phyloP scores from a whole-genome alignment of 2,329 filamentous ascomycete species.

The Verticillium nubilum region DNA sequence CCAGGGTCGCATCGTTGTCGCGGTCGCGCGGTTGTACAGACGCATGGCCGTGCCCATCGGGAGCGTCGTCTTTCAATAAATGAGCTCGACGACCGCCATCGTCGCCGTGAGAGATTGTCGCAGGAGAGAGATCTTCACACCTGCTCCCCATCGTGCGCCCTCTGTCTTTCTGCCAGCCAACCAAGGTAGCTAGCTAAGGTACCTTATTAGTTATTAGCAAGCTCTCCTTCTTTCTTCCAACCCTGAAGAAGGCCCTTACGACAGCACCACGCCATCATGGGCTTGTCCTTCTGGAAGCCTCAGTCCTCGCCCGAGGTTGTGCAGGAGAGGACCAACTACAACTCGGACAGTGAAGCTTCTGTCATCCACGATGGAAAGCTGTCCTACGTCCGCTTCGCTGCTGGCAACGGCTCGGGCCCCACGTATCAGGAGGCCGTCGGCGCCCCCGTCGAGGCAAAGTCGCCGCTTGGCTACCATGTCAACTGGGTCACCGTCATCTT shows the following conservation, averaged over 20 bases:
- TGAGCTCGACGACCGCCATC: neutral
- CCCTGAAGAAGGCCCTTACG: neutral
- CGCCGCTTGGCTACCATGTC: slow-evolving; percentile 55
- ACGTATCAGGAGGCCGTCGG: slow-evolving; percentile 57
- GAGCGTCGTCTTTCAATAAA: neutral
- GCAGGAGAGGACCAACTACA: neutral
- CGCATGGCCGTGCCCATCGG: neutral
- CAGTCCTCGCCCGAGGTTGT: neutral
- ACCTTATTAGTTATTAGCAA: too few relatives aligned
- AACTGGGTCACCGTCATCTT: slow-evolving; percentile 51
- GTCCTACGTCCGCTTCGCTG: slow-evolving; percentile 33
- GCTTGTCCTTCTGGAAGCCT: neutral
- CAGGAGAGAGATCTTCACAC: neutral
- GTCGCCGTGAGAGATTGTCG: neutral
- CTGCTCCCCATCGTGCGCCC: neutral
- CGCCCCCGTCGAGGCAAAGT: slow-evolving; percentile 53
- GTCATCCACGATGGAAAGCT: slow-evolving; percentile 32
- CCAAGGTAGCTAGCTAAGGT: neutral
- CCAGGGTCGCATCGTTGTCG: neutral
- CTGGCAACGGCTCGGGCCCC: slow-evolving; percentile 41
- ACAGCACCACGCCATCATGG: neutral
- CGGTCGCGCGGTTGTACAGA: neutral
- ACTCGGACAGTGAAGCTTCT: slow-evolving; percentile 18
- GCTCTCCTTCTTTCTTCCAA: neutral
- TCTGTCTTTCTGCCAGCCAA: neutral